Evolutionary conservation across 495 filamentous ascomycete species (phyloP).

Genomic region (Trichoderma gamsii): DNA sequence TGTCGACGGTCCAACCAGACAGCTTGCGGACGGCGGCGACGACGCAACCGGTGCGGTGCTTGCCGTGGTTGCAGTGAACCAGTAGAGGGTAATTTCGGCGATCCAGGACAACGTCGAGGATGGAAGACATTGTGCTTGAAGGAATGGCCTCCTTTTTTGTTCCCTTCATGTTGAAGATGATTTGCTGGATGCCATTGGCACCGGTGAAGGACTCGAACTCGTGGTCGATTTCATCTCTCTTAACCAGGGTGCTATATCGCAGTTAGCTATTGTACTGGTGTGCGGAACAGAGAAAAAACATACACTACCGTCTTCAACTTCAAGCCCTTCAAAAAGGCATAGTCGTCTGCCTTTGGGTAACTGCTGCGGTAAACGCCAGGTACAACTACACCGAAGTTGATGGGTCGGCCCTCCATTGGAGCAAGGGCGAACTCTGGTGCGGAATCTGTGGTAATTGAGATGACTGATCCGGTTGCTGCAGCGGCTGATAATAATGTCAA

Average conservation of each 20-base stretch:
- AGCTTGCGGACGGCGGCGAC: slow-evolving; percentile 64
- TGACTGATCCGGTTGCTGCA: not conserved
- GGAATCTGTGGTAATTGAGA: not conserved
- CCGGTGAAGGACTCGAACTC: slow-evolving; percentile 56
- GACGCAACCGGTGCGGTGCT: slow-evolving; percentile 82
- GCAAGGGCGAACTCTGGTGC: not conserved
- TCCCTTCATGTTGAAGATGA: slow-evolving; percentile 63
- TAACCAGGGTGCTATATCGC: slow-evolving; percentile 61
- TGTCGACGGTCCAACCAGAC: slow-evolving; percentile 50
- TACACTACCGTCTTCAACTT: slow-evolving; percentile 71
- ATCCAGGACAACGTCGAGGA: slow-evolving; percentile 60
- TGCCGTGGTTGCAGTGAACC: slow-evolving; percentile 86
- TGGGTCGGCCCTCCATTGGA: slow-evolving; percentile 36
- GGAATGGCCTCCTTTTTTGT: slow-evolving; percentile 69
- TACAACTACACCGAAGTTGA: slow-evolving; percentile 62
- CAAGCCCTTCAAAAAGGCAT: slow-evolving; percentile 56
- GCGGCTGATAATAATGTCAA: not conserved
- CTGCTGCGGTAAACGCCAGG: slow-evolving; percentile 70
- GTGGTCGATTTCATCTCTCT: slow-evolving; percentile 51
- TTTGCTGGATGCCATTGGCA: slow-evolving; percentile 57
- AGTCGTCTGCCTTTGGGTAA: slow-evolving; percentile 61
- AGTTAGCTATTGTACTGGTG: slow-evolving; percentile 20
- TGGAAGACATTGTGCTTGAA: slow-evolving; percentile 53
- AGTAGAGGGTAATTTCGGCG: slow-evolving; percentile 65
- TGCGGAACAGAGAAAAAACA: slow-evolving; percentile 23